Conservation (phyloP, 768 basidiomycete genomes). For the Pleurotus giganteus region DNA sequence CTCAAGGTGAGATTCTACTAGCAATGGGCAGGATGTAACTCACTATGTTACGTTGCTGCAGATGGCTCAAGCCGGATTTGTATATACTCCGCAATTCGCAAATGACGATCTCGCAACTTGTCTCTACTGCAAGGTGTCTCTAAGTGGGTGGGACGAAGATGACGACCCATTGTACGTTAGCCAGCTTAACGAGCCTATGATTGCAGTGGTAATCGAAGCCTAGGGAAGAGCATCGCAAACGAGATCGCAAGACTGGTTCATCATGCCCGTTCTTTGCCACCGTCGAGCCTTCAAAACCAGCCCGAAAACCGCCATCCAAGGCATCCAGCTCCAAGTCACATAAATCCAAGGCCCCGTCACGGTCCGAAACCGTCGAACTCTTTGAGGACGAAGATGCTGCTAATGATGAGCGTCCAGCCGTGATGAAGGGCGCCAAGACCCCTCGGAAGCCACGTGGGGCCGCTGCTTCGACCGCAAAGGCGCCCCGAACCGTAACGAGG, state of each 20-base stretch:
- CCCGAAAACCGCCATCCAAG: constrained; percentile 11
- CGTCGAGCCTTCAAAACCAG: constrained; percentile 13
- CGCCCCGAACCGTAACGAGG: constrained; percentile 1
- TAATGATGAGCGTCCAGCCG: not conserved
- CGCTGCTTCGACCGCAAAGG: not conserved
- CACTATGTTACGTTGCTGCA: constrained; percentile 22
- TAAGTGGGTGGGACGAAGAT: constrained; percentile 83
- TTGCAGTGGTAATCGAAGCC: not conserved
- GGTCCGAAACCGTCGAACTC: constrained; percentile 3
- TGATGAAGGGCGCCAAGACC: constrained; percentile 9
- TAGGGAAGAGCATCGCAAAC: constrained; percentile 76
- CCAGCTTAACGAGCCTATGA: constrained; percentile 1
- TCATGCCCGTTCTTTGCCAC: constrained; percentile 41
- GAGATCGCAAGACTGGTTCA: constrained; percentile 46
- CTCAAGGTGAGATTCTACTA: constrained; percentile 46
- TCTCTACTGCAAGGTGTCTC: constrained; percentile 75
- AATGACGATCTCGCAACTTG: constrained; percentile 85
- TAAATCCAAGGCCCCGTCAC: constrained; percentile 6
- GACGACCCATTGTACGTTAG: constrained; percentile 82
- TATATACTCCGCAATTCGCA: constrained; percentile 64
- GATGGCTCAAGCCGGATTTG: constrained; percentile 91
- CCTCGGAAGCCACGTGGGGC: constrained; percentile 1
- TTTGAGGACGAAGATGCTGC: not conserved
- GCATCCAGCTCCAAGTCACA: not conserved
- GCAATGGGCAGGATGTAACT: not conserved